Conservation (phyloP, 129 eudicot species). For the Cynara cardunculus region DNA sequence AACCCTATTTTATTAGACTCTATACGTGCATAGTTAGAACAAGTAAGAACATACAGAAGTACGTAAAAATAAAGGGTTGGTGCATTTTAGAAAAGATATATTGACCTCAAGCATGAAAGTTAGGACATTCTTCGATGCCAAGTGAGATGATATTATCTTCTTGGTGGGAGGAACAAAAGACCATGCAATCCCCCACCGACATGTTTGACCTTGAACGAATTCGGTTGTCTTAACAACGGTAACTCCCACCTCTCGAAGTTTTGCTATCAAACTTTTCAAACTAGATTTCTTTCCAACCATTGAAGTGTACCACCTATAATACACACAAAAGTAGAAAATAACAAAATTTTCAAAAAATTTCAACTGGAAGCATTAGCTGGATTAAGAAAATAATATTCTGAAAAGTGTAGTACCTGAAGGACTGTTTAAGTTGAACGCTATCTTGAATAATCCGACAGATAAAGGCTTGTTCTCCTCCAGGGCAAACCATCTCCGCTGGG, state of each 20-base stretch:
- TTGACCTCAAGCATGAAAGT: slow-evolving; percentile 87
- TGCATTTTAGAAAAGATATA: not conserved
- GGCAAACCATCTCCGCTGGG: slow-evolving; percentile 86
- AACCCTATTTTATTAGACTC: not conserved
- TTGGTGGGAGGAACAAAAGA: slow-evolving; percentile 72
- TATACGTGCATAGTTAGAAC: not conserved
- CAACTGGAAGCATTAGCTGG: not conserved
- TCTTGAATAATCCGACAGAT: slow-evolving; percentile 76
- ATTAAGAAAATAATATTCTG: not conserved
- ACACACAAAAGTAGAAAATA: not conserved
- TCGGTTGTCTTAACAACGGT: slow-evolving; percentile 87
- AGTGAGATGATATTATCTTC: slow-evolving; percentile 47
- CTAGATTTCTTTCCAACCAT: slow-evolving; percentile 90
- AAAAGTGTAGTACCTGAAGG: slow-evolving; percentile 47
- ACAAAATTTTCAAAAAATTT: not conserved
- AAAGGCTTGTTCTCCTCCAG: slow-evolving; percentile 92
- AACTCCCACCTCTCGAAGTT: slow-evolving; percentile 72
- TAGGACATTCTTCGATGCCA: slow-evolving; percentile 36
- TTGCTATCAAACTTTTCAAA: slow-evolving; percentile 56
- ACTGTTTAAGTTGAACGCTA: slow-evolving; percentile 60
- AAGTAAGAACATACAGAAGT: not conserved
- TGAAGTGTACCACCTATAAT: slow-evolving; percentile 86
- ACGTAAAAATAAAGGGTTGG: not conserved
- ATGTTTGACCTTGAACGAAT: slow-evolving; percentile 95
- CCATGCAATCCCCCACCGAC: slow-evolving; percentile 99